Conservation (phyloP, 2,329 filamentous ascomycete species). For the Colletotrichum horii region DNA sequence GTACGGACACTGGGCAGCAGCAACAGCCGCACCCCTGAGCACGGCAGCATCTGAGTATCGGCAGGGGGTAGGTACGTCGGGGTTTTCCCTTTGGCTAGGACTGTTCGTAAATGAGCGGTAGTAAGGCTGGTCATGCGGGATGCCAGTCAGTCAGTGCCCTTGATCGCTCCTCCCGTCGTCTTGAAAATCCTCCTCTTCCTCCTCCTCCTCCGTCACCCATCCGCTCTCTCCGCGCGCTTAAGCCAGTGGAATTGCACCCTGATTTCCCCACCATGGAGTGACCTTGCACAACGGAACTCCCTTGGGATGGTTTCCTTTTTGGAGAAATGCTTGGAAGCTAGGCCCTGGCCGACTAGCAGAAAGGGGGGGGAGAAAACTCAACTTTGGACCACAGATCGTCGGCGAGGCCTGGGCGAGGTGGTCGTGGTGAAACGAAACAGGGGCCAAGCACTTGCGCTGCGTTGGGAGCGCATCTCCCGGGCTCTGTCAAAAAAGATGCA, state of each 20-base stretch:
- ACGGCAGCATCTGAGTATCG: constrained; percentile 11
- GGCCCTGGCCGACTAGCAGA: not conserved
- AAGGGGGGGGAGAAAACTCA: not conserved
- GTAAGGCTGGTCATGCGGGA: constrained; percentile 5
- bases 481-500: constrained; percentile 14
- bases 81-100: not conserved
- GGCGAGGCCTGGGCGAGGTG: constrained; percentile 12
- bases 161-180: not conserved
- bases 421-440: constrained; percentile 23
- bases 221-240: not conserved
- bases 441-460: constrained; percentile 10
- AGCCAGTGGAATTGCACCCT: not conserved
- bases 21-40: constrained; percentile 13
- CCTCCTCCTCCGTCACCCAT: not conserved
- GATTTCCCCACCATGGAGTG: not conserved
- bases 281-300: not conserved
- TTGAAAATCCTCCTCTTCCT: not conserved
- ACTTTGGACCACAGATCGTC: constrained; percentile 9
- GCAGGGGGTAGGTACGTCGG: not conserved
- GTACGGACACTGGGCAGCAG: not conserved
- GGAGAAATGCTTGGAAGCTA: not conserved
- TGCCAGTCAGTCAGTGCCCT: constrained; percentile 7
- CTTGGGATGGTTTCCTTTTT: not conserved
- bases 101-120: not conserved
- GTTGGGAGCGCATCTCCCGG: not conserved